Percentiles rank a stretch among this genome's conserved stretches.
phyloP scores from a whole-genome alignment of 2,329 filamentous ascomycete species.

The Epichloe sylvatica region DNA sequence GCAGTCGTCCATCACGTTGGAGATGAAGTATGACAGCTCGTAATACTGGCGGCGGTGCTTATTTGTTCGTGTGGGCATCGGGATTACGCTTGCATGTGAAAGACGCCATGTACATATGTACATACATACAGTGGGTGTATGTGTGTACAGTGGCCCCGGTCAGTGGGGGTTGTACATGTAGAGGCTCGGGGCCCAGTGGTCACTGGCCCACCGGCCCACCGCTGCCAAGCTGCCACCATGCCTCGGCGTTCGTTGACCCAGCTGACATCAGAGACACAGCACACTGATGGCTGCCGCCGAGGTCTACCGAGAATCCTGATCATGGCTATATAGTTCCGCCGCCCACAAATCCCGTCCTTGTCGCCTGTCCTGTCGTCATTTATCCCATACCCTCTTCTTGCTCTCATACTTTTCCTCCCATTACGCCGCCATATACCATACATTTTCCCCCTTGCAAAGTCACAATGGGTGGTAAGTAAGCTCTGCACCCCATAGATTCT shows the following conservation, averaged over 20 bases:
- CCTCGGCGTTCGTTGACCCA: conserved; percentile 5
- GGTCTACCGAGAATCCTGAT: conserved; percentile 1
- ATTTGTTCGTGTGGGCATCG: no score
- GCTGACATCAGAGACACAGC: conserved; percentile 2
- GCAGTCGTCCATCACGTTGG: no score
- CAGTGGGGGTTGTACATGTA: no score
- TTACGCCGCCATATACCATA: background rate
- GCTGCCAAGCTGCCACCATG: background rate
- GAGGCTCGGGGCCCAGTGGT: background rate
- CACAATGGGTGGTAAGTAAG: conserved; percentile 25
- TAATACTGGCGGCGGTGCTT: no score
- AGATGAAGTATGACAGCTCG: no score
- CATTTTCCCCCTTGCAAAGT: background rate
- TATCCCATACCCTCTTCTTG: background rate
- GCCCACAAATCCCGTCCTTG: conserved; percentile 1
- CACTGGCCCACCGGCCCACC: no score
- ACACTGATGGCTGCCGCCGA: conserved; percentile 3
- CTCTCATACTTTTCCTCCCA: background rate
- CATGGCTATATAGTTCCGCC: conserved; percentile 3
- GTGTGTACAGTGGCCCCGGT: no score
- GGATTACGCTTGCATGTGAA: conserved; percentile 16
- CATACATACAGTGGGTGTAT: no score
- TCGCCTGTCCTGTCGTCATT: background rate
- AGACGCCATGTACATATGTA: conserved; percentile 8
- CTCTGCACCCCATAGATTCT: background rate